phyloP scores from a whole-genome alignment of 2,329 filamentous ascomycete species.

The Hypoxylon sp. region DNA sequence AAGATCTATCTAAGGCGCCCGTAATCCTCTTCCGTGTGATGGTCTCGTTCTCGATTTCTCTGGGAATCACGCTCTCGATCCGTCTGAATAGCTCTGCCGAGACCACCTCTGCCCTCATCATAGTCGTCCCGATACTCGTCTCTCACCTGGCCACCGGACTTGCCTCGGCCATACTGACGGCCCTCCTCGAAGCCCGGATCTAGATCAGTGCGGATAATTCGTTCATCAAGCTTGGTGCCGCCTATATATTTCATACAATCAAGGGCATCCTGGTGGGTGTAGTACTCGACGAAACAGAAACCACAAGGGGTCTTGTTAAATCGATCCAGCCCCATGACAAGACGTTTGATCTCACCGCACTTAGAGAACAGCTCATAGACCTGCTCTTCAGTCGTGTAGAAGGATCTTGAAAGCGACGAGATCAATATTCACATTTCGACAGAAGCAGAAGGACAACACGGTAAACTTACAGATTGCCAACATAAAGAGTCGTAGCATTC shows the following conservation, averaged over 20 bases:
- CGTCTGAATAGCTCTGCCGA: constrained; percentile 79
- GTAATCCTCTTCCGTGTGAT: constrained; percentile 69
- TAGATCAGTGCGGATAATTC: constrained; percentile 93
- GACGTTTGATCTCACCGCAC: constrained; percentile 97
- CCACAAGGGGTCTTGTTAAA: constrained; percentile 98
- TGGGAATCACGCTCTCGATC: constrained; percentile 62
- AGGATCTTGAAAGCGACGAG: constrained; percentile 71
- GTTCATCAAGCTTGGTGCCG: constrained; percentile 97
- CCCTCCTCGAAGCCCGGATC: constrained; percentile 97
- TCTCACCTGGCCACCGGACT: constrained; percentile 95
- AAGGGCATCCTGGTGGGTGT: constrained; percentile 95
- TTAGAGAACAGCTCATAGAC: constrained; percentile 97
- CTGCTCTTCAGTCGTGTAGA: constrained; percentile 99
- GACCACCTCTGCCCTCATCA: constrained; percentile 92
- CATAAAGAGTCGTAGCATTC: constrained; percentile 94
- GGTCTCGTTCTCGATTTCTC: constrained; percentile 52
- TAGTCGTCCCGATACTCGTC: constrained; percentile 98
- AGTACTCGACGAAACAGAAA: constrained; percentile 99
- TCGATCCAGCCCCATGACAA: constrained; percentile 97
- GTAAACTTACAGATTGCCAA: constrained; percentile 85
- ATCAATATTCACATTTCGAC: constrained; percentile 11
- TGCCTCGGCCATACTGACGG: constrained; percentile 93
- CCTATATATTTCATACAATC: constrained; percentile 99
- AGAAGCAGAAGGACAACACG: constrained; percentile 5
- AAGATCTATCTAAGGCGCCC: constrained; percentile 64